phyloP scores from a whole-genome alignment of 768 basidiomycete genomes.

The Tylopilus plumbeoviolaceoides region DNA sequence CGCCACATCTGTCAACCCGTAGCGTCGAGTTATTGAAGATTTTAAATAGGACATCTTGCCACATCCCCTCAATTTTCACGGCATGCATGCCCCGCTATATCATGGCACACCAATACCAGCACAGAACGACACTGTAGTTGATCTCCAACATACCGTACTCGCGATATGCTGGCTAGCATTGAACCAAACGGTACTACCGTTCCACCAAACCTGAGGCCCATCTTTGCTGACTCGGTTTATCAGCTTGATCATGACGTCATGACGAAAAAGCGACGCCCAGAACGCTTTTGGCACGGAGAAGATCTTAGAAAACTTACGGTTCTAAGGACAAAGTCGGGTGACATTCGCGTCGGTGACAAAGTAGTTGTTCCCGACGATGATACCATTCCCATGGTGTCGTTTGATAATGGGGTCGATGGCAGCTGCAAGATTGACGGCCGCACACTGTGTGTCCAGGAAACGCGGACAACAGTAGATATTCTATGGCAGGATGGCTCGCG shows the following conservation, averaged over 20 bases:
- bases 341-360: conserved; percentile 72
- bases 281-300: conserved; percentile 67
- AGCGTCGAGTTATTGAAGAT: conserved; percentile 1
- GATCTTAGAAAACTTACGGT: conserved; percentile 63
- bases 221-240: not conserved
- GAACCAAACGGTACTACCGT: conserved; percentile 67
- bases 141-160: conserved; percentile 71
- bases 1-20: not conserved
- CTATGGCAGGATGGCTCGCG: conserved; percentile 85
- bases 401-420: conserved; percentile 48
- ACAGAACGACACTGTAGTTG: conserved; percentile 59
- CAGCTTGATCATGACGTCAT: conserved; percentile 63
- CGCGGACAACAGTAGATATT: conserved; percentile 62
- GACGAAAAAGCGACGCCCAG: conserved; percentile 58
- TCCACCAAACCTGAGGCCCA: not conserved
- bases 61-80: conserved; percentile 43
- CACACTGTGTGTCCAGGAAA: conserved; percentile 64
- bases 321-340: conserved; percentile 57
- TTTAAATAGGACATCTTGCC: conserved; percentile 61
- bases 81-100: conserved; percentile 40
- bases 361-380: conserved; percentile 52
- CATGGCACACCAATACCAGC: conserved; percentile 42
- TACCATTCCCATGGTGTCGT: conserved; percentile 52
- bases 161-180: conserved; percentile 85
- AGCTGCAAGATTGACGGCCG: conserved; percentile 48